Conservation (phyloP, 2,329 filamentous ascomycete genomes). For the Ambrosiella beaveri region DNA sequence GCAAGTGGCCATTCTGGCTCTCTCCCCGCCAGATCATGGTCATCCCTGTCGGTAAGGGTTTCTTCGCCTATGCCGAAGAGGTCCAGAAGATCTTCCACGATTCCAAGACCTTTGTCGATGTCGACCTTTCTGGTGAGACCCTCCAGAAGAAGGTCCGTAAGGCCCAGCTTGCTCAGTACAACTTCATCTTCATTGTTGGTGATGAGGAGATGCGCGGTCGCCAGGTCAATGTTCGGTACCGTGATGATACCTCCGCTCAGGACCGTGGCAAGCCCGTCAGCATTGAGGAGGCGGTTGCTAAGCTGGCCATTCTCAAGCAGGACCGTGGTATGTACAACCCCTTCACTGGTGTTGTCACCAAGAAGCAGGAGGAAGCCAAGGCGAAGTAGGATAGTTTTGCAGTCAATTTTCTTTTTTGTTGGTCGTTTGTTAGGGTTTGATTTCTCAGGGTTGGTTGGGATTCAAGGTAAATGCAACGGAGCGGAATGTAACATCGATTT, state of each 20-base stretch:
- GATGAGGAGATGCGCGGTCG: slow-evolving; percentile 42
- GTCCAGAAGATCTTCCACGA: slow-evolving; percentile 51
- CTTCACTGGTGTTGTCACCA: slow-evolving; percentile 12
- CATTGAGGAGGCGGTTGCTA: slow-evolving; percentile 38
- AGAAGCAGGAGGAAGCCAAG: slow-evolving; percentile 6
- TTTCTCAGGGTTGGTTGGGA: neutral
- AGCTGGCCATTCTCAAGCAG: slow-evolving; percentile 33
- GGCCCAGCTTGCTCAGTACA: slow-evolving; percentile 65
- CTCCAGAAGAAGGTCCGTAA: slow-evolving; percentile 81
- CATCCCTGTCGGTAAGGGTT: slow-evolving; percentile 58
- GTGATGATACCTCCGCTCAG: slow-evolving; percentile 45
- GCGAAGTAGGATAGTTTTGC: neutral
- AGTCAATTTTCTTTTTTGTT: neutral
- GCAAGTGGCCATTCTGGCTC: slow-evolving; percentile 83
- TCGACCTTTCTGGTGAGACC: slow-evolving; percentile 46
- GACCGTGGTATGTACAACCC: slow-evolving; percentile 20
- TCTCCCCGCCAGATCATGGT: slow-evolving; percentile 62
- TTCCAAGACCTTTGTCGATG: slow-evolving; percentile 49
- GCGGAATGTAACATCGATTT: slow-evolving; percentile 1
- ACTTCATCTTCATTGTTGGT: slow-evolving; percentile 60
- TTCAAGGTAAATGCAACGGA: neutral
- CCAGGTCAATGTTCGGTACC: slow-evolving; percentile 46
- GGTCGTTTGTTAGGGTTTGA: neutral
- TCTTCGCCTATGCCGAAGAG: slow-evolving; percentile 58
- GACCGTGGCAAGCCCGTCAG: slow-evolving; percentile 41